Evolutionary conservation across 768 basidiomycete genomes (phyloP).

Genomic region (Sarcomyxa edulis): DNA sequence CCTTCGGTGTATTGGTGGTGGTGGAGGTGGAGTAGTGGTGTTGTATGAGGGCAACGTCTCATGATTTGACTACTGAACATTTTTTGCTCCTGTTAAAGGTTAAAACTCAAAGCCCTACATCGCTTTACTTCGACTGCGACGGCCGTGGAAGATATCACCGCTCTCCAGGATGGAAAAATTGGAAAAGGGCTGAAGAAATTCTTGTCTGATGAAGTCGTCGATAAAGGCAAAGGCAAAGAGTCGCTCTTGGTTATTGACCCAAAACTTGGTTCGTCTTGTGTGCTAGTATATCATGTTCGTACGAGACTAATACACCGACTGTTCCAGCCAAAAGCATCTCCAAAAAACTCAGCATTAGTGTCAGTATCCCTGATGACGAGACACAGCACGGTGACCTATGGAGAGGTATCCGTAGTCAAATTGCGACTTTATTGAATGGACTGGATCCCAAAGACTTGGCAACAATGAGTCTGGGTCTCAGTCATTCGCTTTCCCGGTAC

Average conservation of each 20-base stretch:
- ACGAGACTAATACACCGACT: too few species aligned
- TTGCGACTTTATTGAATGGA: constrained; percentile 83
- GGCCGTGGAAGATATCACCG: constrained; percentile 95
- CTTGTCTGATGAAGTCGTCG: constrained; percentile 77
- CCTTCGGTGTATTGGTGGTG: constrained; percentile 9
- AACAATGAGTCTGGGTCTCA: constrained; percentile 96
- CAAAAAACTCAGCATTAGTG: constrained; percentile 92
- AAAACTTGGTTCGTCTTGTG: constrained; percentile 66
- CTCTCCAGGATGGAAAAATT: constrained; percentile 88
- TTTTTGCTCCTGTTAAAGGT: constrained; percentile 46
- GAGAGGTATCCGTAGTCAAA: constrained; percentile 91
- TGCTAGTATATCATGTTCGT: neutral
- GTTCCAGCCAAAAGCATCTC: too few species aligned
- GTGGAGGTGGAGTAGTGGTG: too few species aligned
- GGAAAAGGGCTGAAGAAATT: constrained; percentile 94
- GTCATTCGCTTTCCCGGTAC: constrained; percentile 92
- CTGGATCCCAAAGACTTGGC: constrained; percentile 91
- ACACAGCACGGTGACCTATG: constrained; percentile 69
- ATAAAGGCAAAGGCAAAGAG: constrained; percentile 90
- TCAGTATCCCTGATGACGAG: constrained; percentile 53
- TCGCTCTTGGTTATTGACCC: constrained; percentile 81
- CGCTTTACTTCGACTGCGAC: constrained; percentile 95
- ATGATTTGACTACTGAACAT: too few species aligned
- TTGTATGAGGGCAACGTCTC: too few species aligned
- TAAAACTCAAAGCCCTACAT: constrained; percentile 93